Conservation (phyloP, 1,284 basidiomycete species). For the Ustilago sp. region DNA sequence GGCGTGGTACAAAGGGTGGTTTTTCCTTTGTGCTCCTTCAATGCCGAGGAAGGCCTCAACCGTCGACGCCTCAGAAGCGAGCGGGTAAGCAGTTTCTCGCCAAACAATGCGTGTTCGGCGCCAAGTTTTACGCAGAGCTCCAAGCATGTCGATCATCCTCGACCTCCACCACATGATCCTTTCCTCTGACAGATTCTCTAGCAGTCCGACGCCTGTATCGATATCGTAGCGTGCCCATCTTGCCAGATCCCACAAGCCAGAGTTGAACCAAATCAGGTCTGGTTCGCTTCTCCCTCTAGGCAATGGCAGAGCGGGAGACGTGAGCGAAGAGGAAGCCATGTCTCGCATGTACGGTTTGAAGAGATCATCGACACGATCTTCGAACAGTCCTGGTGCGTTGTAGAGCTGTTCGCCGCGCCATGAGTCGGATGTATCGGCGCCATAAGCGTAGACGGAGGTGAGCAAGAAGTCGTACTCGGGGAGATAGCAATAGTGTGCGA, state of each 20-base stretch:
- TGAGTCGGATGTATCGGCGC: conserved; percentile 68
- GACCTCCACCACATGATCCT: conserved; percentile 69
- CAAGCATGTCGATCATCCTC: conserved; percentile 65
- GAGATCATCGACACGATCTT: conserved; percentile 68
- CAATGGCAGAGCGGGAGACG: conserved; percentile 41
- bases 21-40: conserved; percentile 39
- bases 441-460: conserved; percentile 70
- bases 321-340: conserved; percentile 25
- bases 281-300: conserved; percentile 61
- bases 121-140: conserved; percentile 31
- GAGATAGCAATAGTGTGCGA: conserved; percentile 70
- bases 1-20: conserved; percentile 61
- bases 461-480: conserved; percentile 69
- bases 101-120: conserved; percentile 51
- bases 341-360: conserved; percentile 62
- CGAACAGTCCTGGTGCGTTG: conserved; percentile 68
- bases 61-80: conserved; percentile 44
- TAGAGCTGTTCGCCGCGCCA: conserved; percentile 68
- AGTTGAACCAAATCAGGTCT: conserved; percentile 69
- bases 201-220: conserved; percentile 50
- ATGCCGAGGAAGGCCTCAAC: conserved; percentile 58
- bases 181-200: conserved; percentile 63
- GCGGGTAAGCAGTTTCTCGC: conserved; percentile 55
- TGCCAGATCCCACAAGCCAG: conserved; percentile 70
- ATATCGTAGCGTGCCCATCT: conserved; percentile 69